Evolutionary conservation across 306 rosid genomes (phyloP).

Genomic region (Crotalaria pallida): DNA sequence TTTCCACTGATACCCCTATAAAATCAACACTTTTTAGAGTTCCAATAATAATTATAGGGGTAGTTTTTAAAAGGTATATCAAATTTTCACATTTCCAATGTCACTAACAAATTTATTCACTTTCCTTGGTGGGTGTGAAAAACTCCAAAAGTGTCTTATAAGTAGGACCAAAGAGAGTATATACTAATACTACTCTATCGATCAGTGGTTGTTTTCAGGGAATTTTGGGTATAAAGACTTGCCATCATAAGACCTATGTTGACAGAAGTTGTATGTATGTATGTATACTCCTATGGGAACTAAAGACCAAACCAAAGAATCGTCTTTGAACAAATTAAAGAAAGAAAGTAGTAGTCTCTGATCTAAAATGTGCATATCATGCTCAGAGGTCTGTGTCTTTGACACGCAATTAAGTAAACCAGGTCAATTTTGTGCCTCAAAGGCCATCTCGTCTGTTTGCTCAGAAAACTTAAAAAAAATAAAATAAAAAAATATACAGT

Average conservation of each 20-base stretch:
- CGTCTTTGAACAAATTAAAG: too few species aligned
- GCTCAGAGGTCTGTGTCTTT: neutral
- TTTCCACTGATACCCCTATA: too few species aligned
- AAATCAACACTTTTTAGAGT: too few species aligned
- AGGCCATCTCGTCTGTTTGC: neutral
- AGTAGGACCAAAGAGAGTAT: too few species aligned
- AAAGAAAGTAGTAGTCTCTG: neutral
- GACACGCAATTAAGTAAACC: neutral
- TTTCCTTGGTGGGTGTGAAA: too few species aligned
- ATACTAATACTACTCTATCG: neutral
- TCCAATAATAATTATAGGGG: too few species aligned
- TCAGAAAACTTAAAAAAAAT: neutral
- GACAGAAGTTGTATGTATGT: neutral
- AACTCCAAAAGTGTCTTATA: too few species aligned
- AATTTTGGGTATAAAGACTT: neutral
- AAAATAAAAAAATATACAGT: neutral
- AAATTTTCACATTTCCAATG: too few species aligned
- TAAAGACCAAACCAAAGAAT: neutral
- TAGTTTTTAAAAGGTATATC: too few species aligned
- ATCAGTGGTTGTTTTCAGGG: neutral
- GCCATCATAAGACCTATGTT: neutral
- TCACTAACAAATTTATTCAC: too few species aligned
- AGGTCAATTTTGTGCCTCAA: neutral
- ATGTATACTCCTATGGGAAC: too few species aligned
- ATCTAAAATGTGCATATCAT: too few species aligned